phyloP scores from a whole-genome alignment of 129 eudicot species.

The Centrapalus pauciflorus region DNA sequence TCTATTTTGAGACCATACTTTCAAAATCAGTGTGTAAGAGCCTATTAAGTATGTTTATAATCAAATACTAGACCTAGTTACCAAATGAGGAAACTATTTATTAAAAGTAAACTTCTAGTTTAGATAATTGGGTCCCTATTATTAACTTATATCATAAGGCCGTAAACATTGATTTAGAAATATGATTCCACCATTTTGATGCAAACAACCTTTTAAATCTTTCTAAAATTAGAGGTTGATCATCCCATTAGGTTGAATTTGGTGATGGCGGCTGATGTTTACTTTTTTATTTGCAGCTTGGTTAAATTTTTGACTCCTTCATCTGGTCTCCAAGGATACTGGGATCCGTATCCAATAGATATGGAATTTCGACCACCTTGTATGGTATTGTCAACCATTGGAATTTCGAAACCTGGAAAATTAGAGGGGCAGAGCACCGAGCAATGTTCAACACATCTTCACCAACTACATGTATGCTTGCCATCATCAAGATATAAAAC shows the following conservation, averaged over 20 bases:
- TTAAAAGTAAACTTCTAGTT: too few species aligned
- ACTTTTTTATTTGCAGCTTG: slow-evolving; percentile 52
- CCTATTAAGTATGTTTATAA: too few species aligned
- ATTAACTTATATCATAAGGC: too few species aligned
- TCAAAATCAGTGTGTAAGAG: too few species aligned
- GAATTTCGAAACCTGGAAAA: slow-evolving; percentile 97
- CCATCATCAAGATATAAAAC: slow-evolving; percentile 84
- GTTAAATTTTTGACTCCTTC: slow-evolving; percentile 93
- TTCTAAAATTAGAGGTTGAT: background rate
- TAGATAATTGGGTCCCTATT: too few species aligned
- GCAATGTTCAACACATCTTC: slow-evolving; percentile 88
- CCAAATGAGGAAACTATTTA: too few species aligned
- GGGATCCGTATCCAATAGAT: slow-evolving; percentile 98
- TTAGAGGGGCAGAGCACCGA: slow-evolving; percentile 80
- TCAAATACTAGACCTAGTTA: too few species aligned
- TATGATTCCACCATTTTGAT: too few species aligned
- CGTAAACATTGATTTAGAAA: too few species aligned
- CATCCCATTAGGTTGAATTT: background rate
- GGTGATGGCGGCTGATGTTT: slow-evolving; percentile 2
- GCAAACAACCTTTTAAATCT: too few species aligned
- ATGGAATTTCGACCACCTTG: slow-evolving; percentile 98
- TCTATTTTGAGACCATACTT: too few species aligned
- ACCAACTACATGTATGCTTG: slow-evolving; percentile 90
- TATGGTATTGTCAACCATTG: slow-evolving; percentile 94
- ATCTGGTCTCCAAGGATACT: slow-evolving; percentile 89